Base-by-base conservation (phyloP, 495 filamentous ascomycete genomes). In the Penicillium dipodomyicola region DNA sequence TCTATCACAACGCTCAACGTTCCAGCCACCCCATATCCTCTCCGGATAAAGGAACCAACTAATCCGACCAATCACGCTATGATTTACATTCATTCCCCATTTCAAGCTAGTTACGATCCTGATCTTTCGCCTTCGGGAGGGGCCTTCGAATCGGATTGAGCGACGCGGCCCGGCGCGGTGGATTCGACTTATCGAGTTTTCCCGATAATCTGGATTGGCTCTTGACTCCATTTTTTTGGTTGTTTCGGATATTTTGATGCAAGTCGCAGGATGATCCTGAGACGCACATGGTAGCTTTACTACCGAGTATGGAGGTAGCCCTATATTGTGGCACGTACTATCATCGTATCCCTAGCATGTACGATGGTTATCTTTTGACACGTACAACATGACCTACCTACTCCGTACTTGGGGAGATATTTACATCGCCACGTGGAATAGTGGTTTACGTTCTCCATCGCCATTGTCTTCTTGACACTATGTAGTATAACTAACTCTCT, bases 171-270 rank as follows among this genome's bases (percentile, higher is more conserved):
- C 57, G 42, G 33, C 46, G 39, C 49, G 19, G 32, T 49, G 52
- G 49, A 62, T 48, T 62, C 32, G 59, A 62, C 54, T 58, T 42
- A 53, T 62, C 56, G 39, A 60, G 32, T 49, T 46, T 23, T 29
- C 50, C 45, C 45, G 17, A 42, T 8, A 15, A n/a, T 30, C 49
- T 56, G 54, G 48, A 33, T 32, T 57, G 25, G 40, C 35, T 42
- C 53, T 37, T 12, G 33, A 15, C 33, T 39, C 15, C 7, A 39
- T 17, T 39, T 39, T 39, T 17, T 39, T 5, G n/a, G n/a, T 14
- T 37, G 5, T 8, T 39, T 17, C n/a, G n/a, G n/a, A n/a, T 3
- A 39, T n/a, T 39, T n/a, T 7, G n/a, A 17, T 39, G 35, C 35
- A 0, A 17, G 35, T 9, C 15, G n/a, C 5, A 39, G 22, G 6